Evolutionary conservation across 306 rosid genomes (phyloP).

Genomic region (Cajanus cajan): DNA sequence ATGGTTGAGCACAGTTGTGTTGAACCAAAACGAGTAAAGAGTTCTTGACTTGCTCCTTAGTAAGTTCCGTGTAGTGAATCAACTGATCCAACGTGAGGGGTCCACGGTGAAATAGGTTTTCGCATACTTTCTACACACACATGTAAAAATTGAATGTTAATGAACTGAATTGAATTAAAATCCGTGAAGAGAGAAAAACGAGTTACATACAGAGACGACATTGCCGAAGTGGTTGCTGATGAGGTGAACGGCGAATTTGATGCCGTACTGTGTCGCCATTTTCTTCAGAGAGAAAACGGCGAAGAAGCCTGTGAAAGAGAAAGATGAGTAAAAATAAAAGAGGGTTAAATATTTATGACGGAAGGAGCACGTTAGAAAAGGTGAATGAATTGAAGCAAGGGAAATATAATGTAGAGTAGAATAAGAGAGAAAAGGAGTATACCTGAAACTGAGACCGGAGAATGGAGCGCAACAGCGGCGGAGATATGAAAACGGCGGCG

Average conservation of each 20-base stretch:
- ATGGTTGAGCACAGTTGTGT: constrained; percentile 85
- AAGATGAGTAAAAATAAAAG: constrained; percentile 35
- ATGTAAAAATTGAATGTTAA: not conserved
- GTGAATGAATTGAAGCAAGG: too few species aligned
- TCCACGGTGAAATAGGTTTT: constrained; percentile 57
- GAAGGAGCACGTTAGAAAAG: too few species aligned
- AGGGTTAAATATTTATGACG: too few species aligned
- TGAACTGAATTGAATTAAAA: not conserved
- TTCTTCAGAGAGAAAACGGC: constrained; percentile 3
- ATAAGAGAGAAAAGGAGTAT: too few species aligned
- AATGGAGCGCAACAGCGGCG: too few species aligned
- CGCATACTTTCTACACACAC: constrained; percentile 72
- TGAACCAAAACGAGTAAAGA: constrained; percentile 83
- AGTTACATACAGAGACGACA: constrained; percentile 58
- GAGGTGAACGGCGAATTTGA: constrained; percentile 68
- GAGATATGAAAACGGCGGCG: too few species aligned
- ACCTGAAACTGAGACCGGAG: too few species aligned
- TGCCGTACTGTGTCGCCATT: constrained; percentile 59
- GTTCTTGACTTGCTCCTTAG: constrained; percentile 62
- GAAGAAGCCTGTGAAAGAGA: not conserved
- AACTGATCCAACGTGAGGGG: constrained; percentile 46
- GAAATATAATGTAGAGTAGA: too few species aligned
- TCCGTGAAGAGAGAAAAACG: not conserved
- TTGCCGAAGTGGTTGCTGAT: constrained; percentile 82
- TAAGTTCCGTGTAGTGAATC: constrained; percentile 62